Conservation (phyloP, 1,139 yeast species). For the Geotrichum reessii region DNA sequence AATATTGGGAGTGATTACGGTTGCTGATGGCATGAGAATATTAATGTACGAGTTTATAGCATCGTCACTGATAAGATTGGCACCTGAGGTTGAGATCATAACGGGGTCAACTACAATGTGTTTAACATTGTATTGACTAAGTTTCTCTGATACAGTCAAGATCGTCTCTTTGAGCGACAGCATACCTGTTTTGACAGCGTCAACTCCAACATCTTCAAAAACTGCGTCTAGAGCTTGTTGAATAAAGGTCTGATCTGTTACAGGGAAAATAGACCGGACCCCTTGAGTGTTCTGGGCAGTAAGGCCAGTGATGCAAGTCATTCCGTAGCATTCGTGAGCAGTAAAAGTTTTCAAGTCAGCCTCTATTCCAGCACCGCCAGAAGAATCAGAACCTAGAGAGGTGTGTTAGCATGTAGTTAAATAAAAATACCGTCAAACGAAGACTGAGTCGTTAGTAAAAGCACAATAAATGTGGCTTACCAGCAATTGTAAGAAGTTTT, state of each 20-base stretch:
- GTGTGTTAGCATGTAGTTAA: not conserved
- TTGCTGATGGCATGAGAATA: constrained; percentile 50
- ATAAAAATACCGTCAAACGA: not conserved
- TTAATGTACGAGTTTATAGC: constrained; percentile 45
- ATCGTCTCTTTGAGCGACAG: constrained; percentile 56
- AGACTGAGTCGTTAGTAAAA: not conserved
- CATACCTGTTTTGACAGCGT: constrained; percentile 81
- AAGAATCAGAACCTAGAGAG: constrained; percentile 74
- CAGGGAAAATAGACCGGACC: constrained; percentile 46
- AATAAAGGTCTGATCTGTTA: constrained; percentile 41
- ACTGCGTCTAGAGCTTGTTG: constrained; percentile 50
- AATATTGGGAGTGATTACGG: constrained; percentile 71
- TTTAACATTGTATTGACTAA: constrained; percentile 36
- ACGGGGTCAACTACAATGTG: constrained; percentile 70
- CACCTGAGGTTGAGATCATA: constrained; percentile 74
- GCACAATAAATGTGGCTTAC: constrained; percentile 6
- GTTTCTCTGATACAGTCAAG: constrained; percentile 31
- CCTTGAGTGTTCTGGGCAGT: constrained; percentile 72
- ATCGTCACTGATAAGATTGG: constrained; percentile 46
- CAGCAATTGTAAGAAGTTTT: constrained; percentile 21
- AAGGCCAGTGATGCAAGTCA: constrained; percentile 74
- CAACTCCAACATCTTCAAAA: constrained; percentile 56
- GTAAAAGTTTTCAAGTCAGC: constrained; percentile 84
- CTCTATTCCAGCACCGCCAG: constrained; percentile 95
- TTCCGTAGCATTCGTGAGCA: constrained; percentile 72